These are phyloP conservation scores for Arthrinium puccinioides DNA, from an alignment of 2,329 filamentous ascomycete genomes.

Conservation along the genomic window DNA sequence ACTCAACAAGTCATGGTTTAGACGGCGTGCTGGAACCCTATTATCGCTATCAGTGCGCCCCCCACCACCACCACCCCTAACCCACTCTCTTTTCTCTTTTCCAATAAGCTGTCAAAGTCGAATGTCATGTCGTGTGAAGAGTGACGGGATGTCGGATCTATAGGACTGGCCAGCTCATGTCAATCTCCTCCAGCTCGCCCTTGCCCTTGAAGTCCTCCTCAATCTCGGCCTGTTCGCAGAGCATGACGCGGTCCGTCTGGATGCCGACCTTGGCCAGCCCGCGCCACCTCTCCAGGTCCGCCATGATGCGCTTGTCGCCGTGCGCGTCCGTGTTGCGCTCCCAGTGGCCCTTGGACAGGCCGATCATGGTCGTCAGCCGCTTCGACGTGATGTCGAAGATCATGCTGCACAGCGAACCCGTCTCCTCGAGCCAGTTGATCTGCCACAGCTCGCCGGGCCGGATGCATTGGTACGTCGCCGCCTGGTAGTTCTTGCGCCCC, in stretches of 20 bases:
- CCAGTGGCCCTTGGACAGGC: slow-evolving; percentile 51
- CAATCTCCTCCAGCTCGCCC: slow-evolving; percentile 38
- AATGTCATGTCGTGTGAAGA: too few species aligned
- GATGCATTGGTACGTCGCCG: slow-evolving; percentile 49
- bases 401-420: slow-evolving; percentile 46
- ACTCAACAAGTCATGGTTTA: too few species aligned
- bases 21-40: too few species aligned
- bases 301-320: slow-evolving; percentile 44
- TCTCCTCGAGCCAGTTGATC: slow-evolving; percentile 54
- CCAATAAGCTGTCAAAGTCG: too few species aligned
- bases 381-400: slow-evolving; percentile 46
- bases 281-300: slow-evolving; percentile 45
- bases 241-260: slow-evolving; percentile 41
- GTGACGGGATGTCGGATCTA: too few species aligned
- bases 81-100: too few species aligned
- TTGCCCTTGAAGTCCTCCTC: slow-evolving; percentile 40
- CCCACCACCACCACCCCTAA: too few species aligned
- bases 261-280: slow-evolving; percentile 37
- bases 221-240: slow-evolving; percentile 47
- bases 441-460: slow-evolving; percentile 52
- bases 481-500: slow-evolving; percentile 45
- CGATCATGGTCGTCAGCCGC: slow-evolving; percentile 44
- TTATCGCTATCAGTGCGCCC: too few species aligned
- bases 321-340: slow-evolving; percentile 40
- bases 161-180: slow-evolving; percentile 26